phyloP scores from a whole-genome alignment of 1,139 yeast species.

The Diutina sp. region DNA sequence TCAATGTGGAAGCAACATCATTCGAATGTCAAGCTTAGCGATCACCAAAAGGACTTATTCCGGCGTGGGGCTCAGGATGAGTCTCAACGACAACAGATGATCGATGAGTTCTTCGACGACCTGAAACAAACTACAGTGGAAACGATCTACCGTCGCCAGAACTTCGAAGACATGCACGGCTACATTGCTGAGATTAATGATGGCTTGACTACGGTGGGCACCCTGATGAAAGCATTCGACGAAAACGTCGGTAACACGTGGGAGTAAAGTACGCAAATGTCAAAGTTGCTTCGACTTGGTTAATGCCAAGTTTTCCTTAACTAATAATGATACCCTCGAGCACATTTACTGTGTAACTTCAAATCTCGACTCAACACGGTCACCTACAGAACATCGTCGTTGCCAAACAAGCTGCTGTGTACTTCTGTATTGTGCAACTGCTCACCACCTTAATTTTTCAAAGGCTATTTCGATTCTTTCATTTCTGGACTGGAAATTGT shows the following conservation, averaged over 20 bases:
- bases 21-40: constrained; percentile 5
- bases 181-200: constrained; percentile 24
- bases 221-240: constrained; percentile 30
- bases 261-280: not conserved
- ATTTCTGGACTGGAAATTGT: no score
- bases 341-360: no score
- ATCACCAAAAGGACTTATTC: constrained; percentile 4
- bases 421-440: no score
- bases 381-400: no score
- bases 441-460: no score
- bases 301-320: no score
- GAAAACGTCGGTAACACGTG: constrained; percentile 5
- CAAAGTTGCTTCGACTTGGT: no score
- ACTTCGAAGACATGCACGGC: constrained; percentile 25
- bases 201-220: constrained; percentile 21
- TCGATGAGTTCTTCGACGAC: constrained; percentile 11
- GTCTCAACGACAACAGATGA: constrained; percentile 5
- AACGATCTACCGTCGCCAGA: constrained; percentile 14
- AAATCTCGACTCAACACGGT: no score
- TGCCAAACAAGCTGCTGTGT: no score
- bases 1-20: constrained; percentile 36
- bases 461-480: no score
- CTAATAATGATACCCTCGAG: no score
- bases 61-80: constrained; percentile 5
- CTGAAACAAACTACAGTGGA: constrained; percentile 7